Conservation (phyloP, 305 asterid species). For the Fraxinus xanthoxyloides region DNA sequence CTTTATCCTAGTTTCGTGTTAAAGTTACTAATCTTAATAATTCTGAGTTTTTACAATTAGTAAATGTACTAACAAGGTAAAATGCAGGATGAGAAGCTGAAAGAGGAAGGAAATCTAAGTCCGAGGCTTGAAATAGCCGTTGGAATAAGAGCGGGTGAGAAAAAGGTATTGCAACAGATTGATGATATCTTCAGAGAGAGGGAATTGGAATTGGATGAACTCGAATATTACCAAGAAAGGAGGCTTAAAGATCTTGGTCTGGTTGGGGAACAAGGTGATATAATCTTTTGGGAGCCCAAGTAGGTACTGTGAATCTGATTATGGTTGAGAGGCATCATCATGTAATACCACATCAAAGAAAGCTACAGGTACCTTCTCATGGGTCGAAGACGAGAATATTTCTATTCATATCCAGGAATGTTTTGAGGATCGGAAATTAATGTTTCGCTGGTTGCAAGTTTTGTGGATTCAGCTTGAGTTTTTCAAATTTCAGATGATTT, state of each 20-base stretch:
- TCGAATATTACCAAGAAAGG: conserved; percentile 92
- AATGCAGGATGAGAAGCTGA: conserved; percentile 78
- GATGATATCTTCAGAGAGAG: conserved; percentile 60
- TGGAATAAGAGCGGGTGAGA: conserved; percentile 79
- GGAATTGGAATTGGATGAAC: conserved; percentile 64
- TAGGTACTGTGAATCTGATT: conserved; percentile 23
- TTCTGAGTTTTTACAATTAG: neutral
- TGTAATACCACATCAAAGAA: neutral
- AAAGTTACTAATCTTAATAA: neutral
- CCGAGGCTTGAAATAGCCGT: conserved; percentile 69
- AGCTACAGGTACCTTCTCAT: neutral
- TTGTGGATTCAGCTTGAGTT: neutral
- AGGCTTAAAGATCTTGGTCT: conserved; percentile 89
- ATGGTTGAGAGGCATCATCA: neutral
- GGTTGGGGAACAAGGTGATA: conserved; percentile 93
- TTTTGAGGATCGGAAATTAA: neutral
- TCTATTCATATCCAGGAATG: neutral
- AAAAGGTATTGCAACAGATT: conserved; percentile 73
- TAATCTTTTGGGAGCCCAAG: conserved; percentile 89
- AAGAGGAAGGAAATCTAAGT: conserved; percentile 56
- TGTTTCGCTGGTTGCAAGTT: neutral
- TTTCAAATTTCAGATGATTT: neutral
- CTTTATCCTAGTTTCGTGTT: conserved; percentile 4
- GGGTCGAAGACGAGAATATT: neutral
- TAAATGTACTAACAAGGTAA: neutral